Percentiles rank a stretch among this genome's conserved stretches.
phyloP scores from a whole-genome alignment of 1,139 yeast genomes.

The Kodamaea arcana region DNA sequence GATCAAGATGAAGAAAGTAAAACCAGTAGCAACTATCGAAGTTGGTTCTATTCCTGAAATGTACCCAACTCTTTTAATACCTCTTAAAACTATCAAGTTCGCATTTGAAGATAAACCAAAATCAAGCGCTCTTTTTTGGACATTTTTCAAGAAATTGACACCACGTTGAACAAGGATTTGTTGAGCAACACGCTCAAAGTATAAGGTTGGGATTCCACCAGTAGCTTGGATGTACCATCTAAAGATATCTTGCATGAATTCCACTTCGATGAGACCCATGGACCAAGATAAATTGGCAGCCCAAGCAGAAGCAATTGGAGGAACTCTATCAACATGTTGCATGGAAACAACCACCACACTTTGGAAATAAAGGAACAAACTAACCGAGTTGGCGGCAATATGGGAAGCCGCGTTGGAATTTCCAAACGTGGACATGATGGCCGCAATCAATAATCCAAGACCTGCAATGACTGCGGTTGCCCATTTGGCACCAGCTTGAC shows the following conservation, averaged over 20 bases:
- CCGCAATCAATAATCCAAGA: conserved; percentile 66
- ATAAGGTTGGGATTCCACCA: conserved; percentile 67
- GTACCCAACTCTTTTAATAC: conserved; percentile 70
- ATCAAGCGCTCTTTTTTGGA: conserved; percentile 26
- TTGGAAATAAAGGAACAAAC: conserved; percentile 72
- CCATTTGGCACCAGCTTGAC: conserved; percentile 78
- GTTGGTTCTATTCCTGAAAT: conserved; percentile 67
- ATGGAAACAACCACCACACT: conserved; percentile 68
- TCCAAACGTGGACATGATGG: conserved; percentile 66
- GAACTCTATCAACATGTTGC: conserved; percentile 69
- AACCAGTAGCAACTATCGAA: conserved; percentile 69
- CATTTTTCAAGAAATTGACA: conserved; percentile 19
- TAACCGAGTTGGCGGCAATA: conserved; percentile 69
- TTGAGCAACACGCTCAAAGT: conserved; percentile 52
- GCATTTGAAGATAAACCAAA: conserved; percentile 35
- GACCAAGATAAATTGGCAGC: conserved; percentile 81
- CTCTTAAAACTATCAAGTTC: conserved; percentile 62
- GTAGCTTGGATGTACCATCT: conserved; percentile 80
- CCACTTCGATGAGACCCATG: conserved; percentile 69
- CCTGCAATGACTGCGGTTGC: conserved; percentile 81
- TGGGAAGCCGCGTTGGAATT: conserved; percentile 78
- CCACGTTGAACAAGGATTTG: conserved; percentile 71
- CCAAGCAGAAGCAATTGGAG: conserved; percentile 82
- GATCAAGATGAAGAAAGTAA: conserved; percentile 66
- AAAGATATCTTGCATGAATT: conserved; percentile 71